Conservation (phyloP, 2,329 filamentous ascomycete species). For the Clarireedia sp. region DNA sequence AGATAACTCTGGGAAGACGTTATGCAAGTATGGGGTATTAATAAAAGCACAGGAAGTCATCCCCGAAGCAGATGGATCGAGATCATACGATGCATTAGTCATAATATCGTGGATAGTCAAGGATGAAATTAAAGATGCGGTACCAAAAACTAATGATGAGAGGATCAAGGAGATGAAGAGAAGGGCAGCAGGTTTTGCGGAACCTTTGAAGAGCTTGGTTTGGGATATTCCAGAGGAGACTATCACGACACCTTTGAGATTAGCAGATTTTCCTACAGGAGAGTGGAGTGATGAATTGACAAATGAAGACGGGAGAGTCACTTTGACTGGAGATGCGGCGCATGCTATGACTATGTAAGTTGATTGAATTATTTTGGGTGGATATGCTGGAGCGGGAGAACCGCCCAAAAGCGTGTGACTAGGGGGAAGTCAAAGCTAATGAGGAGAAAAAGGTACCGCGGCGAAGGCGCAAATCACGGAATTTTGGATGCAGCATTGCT, state of each 20-base stretch:
- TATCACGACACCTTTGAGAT: constrained; percentile 23
- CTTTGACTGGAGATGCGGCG: constrained; percentile 29
- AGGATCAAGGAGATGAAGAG: constrained; percentile 34
- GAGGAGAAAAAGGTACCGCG: constrained; percentile 32
- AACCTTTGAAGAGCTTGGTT: constrained; percentile 37
- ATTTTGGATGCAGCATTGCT: constrained; percentile 45
- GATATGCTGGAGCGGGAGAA: neutral
- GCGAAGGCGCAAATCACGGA: constrained; percentile 50
- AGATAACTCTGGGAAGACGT: neutral
- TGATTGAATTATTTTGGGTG: neutral
- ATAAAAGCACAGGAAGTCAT: constrained; percentile 27
- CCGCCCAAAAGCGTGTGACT: too few species aligned
- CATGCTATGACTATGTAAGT: constrained; percentile 29
- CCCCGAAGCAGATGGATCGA: constrained; percentile 30
- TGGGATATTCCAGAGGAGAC: constrained; percentile 36
- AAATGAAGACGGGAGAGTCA: constrained; percentile 26
- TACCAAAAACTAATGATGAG: constrained; percentile 27
- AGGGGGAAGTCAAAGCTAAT: neutral
- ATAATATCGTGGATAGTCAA: constrained; percentile 39
- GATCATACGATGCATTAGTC: constrained; percentile 37
- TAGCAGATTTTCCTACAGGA: constrained; percentile 29
- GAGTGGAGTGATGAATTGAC: constrained; percentile 24
- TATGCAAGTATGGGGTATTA: neutral
- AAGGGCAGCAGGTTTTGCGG: constrained; percentile 32
- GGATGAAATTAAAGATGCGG: constrained; percentile 26